Conservation (phyloP, 305 asterid genomes). For the Fraxinus latifolia region DNA sequence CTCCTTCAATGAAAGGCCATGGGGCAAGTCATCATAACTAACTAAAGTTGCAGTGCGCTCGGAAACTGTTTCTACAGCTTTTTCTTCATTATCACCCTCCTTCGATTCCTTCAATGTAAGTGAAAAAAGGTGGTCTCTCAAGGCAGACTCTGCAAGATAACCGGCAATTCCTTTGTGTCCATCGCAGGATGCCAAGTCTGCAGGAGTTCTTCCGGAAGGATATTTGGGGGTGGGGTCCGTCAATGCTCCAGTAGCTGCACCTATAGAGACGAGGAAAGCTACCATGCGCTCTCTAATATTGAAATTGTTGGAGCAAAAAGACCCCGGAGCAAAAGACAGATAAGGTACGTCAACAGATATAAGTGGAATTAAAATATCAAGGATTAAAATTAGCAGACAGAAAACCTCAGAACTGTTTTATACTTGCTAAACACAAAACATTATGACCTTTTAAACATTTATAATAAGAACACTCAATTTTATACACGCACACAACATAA, state of each 20-base stretch:
- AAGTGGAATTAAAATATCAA: slow-evolving; percentile 14
- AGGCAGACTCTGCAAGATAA: slow-evolving; percentile 75
- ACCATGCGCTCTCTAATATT: slow-evolving; percentile 73
- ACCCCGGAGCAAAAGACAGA: neutral
- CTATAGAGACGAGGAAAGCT: slow-evolving; percentile 71
- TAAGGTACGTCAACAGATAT: slow-evolving; percentile 13
- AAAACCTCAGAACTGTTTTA: neutral
- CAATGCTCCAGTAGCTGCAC: slow-evolving; percentile 70
- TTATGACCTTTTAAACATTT: neutral
- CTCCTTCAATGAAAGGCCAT: slow-evolving; percentile 75
- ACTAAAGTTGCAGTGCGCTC: slow-evolving; percentile 67
- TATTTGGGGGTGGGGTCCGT: slow-evolving; percentile 78
- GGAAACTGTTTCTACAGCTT: slow-evolving; percentile 58
- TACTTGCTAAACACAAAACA: slow-evolving; percentile 2
- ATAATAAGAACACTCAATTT: neutral
- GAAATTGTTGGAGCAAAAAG: slow-evolving; percentile 15
- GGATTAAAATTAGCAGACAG: slow-evolving; percentile 11
- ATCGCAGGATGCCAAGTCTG: slow-evolving; percentile 84
- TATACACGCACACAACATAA: neutral
- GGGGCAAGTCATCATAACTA: slow-evolving; percentile 56
- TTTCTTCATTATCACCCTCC: slow-evolving; percentile 37
- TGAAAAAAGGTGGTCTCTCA: slow-evolving; percentile 60
- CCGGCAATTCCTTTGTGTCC: slow-evolving; percentile 98
- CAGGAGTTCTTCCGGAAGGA: slow-evolving; percentile 72
- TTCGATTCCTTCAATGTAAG: slow-evolving; percentile 63